Conservation (phyloP, 495 filamentous ascomycete species). For the Xylaria nigripes region DNA sequence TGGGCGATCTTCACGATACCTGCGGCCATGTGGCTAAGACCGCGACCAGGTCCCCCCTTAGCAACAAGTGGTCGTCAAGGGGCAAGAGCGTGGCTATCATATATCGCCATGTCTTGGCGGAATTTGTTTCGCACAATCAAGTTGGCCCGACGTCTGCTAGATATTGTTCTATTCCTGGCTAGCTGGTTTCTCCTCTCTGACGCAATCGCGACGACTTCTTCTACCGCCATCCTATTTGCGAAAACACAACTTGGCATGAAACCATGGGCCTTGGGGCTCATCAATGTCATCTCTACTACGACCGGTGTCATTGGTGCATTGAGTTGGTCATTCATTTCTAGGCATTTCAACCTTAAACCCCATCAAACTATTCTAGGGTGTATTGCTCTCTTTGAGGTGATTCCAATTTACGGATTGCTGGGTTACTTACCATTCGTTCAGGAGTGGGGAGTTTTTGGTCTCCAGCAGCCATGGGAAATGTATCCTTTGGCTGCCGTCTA, state of each 20-base stretch:
- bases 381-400: conserved; percentile 81
- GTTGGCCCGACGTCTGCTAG: conserved; percentile 70
- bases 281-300: conserved; percentile 82
- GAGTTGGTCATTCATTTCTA: conserved; percentile 73
- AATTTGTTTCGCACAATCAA: conserved; percentile 72
- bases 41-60: conserved; percentile 81
- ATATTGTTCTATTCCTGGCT: conserved; percentile 77
- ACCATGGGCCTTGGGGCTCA: conserved; percentile 78
- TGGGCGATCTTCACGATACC: conserved; percentile 91
- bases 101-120: conserved; percentile 75
- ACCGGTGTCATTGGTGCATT: conserved; percentile 83
- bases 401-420: conserved; percentile 83
- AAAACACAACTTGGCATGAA: conserved; percentile 91
- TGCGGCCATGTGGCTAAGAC: conserved; percentile 79
- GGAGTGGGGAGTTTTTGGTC: conserved; percentile 64
- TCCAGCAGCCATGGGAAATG: conserved; percentile 96
- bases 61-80: conserved; percentile 24
- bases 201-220: conserved; percentile 88
- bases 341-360: conserved; percentile 53
- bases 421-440: conserved; percentile 81
- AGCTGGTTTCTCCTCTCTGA: conserved; percentile 95
- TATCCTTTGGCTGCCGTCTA: conserved; percentile 86
- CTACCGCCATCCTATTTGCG: conserved; percentile 89
- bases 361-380: conserved; percentile 86
- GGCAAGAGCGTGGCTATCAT: conserved; percentile 39